Evolutionary conservation across 2,329 filamentous ascomycete genomes (phyloP).

Genomic region (Xylariomycetidae sp.): DNA sequence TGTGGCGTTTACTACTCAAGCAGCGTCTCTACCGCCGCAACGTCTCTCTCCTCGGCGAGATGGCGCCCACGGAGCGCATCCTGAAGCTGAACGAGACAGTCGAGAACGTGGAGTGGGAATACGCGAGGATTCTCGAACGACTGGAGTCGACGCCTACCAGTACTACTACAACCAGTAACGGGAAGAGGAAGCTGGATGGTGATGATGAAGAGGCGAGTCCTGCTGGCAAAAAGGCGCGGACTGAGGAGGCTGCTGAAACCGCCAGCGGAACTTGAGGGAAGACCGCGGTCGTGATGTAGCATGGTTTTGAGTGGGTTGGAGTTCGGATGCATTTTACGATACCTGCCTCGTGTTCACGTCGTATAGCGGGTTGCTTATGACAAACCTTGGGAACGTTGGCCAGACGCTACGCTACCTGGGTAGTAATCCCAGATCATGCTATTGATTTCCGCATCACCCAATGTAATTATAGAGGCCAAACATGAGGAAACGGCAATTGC

Average conservation of each 20-base stretch:
- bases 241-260: conserved; percentile 24
- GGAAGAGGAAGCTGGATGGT: conserved; percentile 44
- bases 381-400: too few species aligned
- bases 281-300: too few species aligned
- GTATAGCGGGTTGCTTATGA: too few species aligned
- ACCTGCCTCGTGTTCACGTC: conserved; percentile 21
- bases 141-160: conserved; percentile 16
- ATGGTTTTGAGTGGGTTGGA: too few species aligned
- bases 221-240: conserved; percentile 42
- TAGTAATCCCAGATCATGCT: too few species aligned
- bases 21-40: conserved; percentile 73
- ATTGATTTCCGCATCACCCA: too few species aligned
- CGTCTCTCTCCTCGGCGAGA: conserved; percentile 62
- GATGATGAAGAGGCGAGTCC: conserved; percentile 16
- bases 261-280: conserved; percentile 6
- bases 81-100: conserved; percentile 69
- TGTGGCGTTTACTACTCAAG: conserved; percentile 75
- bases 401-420: too few species aligned
- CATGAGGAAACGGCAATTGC: too few species aligned
- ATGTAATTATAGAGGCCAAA: too few species aligned
- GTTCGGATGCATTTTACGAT: conserved; percentile 19
- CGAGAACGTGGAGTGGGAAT: conserved; percentile 65
- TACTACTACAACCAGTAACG: conserved; percentile 23
- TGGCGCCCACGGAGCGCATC: conserved; percentile 63
- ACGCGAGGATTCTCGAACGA: conserved; percentile 56